A percentile compares a stretch with the other conserved stretches of the same genome.
Conservation (phyloP, 192 early-diverging fungal species). For the Rhizophagus sp. region DNA sequence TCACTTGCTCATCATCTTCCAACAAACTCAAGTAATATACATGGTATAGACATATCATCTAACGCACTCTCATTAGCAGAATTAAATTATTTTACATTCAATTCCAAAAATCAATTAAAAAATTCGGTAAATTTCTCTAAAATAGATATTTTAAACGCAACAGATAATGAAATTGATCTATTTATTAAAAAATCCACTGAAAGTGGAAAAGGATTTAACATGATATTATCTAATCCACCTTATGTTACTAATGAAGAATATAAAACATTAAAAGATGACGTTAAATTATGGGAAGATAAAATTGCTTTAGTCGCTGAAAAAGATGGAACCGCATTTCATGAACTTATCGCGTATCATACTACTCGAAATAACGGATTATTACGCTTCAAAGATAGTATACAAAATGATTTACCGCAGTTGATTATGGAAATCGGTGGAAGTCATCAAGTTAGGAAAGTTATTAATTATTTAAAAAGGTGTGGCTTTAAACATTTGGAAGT, state of each 20-base stretch:
- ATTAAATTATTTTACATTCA: constrained; percentile 49
- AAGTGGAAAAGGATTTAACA: constrained; percentile 49
- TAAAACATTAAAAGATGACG: constrained; percentile 61
- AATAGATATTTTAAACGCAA: constrained; percentile 26
- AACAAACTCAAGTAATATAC: constrained; percentile 41
- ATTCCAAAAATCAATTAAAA: constrained; percentile 28
- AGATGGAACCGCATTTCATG: constrained; percentile 62
- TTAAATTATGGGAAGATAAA: constrained; percentile 87
- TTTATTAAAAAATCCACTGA: background rate
- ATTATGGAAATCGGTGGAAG: constrained; percentile 84
- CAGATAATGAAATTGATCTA: background rate
- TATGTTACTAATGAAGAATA: constrained; percentile 80
- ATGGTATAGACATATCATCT: constrained; percentile 67
- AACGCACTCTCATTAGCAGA: constrained; percentile 64
- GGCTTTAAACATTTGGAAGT: constrained; percentile 61
- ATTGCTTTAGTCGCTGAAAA: constrained; percentile 69
- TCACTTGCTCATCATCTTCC: constrained; percentile 64
- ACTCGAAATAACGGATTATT: background rate
- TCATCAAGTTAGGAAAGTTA: constrained; percentile 62
- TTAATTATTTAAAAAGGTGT: constrained; percentile 44
- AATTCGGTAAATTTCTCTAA: constrained; percentile 41
- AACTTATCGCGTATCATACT: constrained; percentile 51
- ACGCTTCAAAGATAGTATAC: background rate
- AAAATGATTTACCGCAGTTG: constrained; percentile 56
- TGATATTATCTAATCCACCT: constrained; percentile 91